A percentile compares a stretch with the other conserved stretches of the same genome.
Evolutionary conservation across 2,329 filamentous ascomycete genomes (phyloP).

Genomic region (Ophiostoma pallidulum): DNA sequence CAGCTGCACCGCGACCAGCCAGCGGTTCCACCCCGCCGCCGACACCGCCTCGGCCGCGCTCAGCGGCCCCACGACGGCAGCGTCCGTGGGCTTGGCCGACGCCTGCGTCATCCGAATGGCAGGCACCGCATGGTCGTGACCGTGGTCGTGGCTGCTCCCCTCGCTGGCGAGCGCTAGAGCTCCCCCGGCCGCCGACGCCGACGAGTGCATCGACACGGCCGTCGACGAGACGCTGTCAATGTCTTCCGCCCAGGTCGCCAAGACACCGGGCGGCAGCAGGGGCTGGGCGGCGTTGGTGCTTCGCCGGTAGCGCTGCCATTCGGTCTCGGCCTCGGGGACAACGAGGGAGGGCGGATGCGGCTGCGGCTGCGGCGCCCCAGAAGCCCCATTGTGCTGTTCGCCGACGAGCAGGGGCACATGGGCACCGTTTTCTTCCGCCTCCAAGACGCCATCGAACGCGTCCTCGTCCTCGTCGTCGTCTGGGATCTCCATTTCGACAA

Average conservation of each 20-base stretch:
- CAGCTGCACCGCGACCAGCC: slow-evolving; percentile 77
- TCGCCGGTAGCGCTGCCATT: slow-evolving; percentile 51
- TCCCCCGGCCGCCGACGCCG: not conserved
- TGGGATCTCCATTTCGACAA: slow-evolving; percentile 63
- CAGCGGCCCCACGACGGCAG: slow-evolving; percentile 18
- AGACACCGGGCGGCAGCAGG: not conserved
- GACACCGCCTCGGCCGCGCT: slow-evolving; percentile 10
- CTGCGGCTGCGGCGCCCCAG: not conserved
- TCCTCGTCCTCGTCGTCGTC: slow-evolving; percentile 36
- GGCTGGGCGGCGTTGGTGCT: slow-evolving; percentile 24
- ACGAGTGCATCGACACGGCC: slow-evolving; percentile 7
- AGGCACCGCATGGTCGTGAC: not conserved
- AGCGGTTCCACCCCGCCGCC: slow-evolving; percentile 62
- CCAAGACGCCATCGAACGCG: slow-evolving; percentile 8
- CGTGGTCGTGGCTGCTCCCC: not conserved
- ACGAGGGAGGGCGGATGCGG: slow-evolving; percentile 4
- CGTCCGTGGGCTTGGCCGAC: slow-evolving; percentile 1
- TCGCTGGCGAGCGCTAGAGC: no score
- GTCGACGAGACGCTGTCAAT: slow-evolving; percentile 4
- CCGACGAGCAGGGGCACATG: not conserved
- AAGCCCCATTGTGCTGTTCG: not conserved
- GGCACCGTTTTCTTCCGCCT: not conserved
- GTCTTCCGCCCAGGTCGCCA: not conserved
- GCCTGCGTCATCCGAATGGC: not conserved
- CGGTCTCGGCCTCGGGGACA: slow-evolving; percentile 35